Percentiles rank a stretch among this genome's conserved stretches.
Conservation (phyloP, 1,284 basidiomycete species). For the Meira miltonrushii region DNA sequence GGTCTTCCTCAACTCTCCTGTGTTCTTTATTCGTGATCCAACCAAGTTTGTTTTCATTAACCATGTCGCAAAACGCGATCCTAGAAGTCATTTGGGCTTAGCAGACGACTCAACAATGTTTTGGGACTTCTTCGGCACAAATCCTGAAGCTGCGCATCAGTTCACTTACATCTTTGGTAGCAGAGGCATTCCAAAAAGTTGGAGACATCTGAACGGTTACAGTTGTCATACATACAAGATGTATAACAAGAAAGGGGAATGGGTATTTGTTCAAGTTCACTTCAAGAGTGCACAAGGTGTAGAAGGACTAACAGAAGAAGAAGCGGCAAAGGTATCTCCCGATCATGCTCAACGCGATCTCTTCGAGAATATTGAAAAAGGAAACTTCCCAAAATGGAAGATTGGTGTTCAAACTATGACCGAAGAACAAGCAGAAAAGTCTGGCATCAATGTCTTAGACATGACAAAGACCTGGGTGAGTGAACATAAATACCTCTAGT, state of each 20-base stretch:
- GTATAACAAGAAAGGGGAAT: conserved; percentile 28
- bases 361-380: conserved; percentile 37
- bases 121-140: conserved; percentile 32
- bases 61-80: conserved; percentile 29
- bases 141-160: conserved; percentile 30
- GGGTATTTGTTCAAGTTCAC: conserved; percentile 36
- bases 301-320: conserved; percentile 23
- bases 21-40: conserved; percentile 37
- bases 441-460: conserved; percentile 32
- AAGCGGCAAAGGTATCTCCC: conserved; percentile 23
- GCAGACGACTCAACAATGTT: conserved; percentile 24
- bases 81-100: conserved; percentile 22
- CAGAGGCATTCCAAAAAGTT: conserved; percentile 29
- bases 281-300: conserved; percentile 30
- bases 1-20: conserved; percentile 30
- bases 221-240: conserved; percentile 34
- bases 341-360: conserved; percentile 36
- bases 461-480: conserved; percentile 31
- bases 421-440: conserved; percentile 19
- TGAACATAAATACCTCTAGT: not conserved
- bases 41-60: conserved; percentile 33
- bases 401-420: conserved; percentile 40
- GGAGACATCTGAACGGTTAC: conserved; percentile 33
- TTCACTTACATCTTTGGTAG: conserved; percentile 31
- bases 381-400: conserved; percentile 46